Conservation (phyloP, 805 yeast genomes). For the Metschnikowia anglica region DNA sequence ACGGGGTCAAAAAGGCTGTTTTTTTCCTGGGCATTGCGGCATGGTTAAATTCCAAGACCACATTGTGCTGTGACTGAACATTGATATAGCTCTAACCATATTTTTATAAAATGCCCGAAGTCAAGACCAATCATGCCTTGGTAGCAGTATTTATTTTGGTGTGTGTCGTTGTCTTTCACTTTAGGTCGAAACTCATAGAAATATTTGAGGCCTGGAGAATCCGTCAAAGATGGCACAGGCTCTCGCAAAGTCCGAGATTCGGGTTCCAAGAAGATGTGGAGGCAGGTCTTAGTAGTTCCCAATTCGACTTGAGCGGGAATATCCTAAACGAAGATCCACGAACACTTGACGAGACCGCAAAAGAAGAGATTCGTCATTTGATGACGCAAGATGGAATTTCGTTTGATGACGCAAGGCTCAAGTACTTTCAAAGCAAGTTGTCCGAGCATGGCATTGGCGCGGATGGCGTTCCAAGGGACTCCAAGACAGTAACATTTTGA, state of each 20-base stretch:
- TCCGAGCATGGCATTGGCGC: constrained; percentile 46
- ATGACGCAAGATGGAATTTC: constrained; percentile 52
- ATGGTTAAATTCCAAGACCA: no score
- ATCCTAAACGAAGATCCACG: constrained; percentile 52
- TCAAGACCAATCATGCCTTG: constrained; percentile 19
- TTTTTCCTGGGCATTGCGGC: neutral
- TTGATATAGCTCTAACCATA: no score
- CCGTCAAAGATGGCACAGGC: constrained; percentile 17
- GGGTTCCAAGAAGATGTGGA: constrained; percentile 45
- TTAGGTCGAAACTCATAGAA: constrained; percentile 27
- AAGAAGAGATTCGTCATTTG: constrained; percentile 47
- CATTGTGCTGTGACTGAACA: no score
- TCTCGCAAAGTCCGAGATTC: constrained; percentile 8
- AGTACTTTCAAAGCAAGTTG: constrained; percentile 48
- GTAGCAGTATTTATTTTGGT: constrained; percentile 19
- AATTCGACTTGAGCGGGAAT: constrained; percentile 51
- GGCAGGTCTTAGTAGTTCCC: constrained; percentile 57
- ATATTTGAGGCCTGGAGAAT: constrained; percentile 8
- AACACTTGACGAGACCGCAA: constrained; percentile 52
- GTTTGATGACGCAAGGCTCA: constrained; percentile 70
- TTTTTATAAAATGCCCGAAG: neutral
- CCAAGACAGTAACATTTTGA: constrained; percentile 54
- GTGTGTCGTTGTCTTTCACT: constrained; percentile 30
- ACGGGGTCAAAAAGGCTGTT: neutral
- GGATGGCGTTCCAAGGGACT: constrained; percentile 69